phyloP scores from a whole-genome alignment of 2,329 filamentous ascomycete genomes.

The Ophiostoma himal-ulmi region DNA sequence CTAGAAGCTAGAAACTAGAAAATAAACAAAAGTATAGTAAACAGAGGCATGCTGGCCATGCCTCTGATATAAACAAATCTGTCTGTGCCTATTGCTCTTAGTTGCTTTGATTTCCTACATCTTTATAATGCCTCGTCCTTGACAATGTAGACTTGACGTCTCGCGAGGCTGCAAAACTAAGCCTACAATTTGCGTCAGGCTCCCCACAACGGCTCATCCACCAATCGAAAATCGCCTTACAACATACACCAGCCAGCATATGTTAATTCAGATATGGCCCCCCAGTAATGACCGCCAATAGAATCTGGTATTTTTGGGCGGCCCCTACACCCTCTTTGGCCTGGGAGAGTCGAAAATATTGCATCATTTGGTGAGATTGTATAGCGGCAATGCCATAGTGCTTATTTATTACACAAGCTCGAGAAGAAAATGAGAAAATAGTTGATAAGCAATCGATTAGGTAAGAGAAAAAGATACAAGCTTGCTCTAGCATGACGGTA shows the following conservation, averaged over 20 bases:
- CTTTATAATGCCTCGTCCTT: too few relatives aligned
- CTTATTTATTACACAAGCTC: neutral
- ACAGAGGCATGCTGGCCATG: neutral
- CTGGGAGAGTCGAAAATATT: neutral
- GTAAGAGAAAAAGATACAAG: neutral
- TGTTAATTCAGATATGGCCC: neutral
- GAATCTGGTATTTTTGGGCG: neutral
- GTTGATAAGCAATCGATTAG: neutral
- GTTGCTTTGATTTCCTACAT: too few relatives aligned
- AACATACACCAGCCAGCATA: neutral
- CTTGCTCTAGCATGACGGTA: neutral
- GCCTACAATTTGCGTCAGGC: neutral
- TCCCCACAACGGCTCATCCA: neutral
- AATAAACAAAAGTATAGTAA: neutral
- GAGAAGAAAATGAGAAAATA: neutral
- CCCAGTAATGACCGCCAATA: neutral
- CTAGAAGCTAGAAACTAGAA: neutral
- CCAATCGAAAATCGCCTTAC: neutral
- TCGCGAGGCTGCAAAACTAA: neutral
- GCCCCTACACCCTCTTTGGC: neutral
- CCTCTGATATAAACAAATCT: neutral
- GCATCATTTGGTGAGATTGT: neutral
- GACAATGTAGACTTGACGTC: neutral
- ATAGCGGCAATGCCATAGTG: neutral
- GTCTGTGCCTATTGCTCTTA: neutral